These are phyloP conservation scores for Clonostachys sp. DNA, from an alignment of 2,329 filamentous ascomycete genomes.

Conservation along the genomic window DNA sequence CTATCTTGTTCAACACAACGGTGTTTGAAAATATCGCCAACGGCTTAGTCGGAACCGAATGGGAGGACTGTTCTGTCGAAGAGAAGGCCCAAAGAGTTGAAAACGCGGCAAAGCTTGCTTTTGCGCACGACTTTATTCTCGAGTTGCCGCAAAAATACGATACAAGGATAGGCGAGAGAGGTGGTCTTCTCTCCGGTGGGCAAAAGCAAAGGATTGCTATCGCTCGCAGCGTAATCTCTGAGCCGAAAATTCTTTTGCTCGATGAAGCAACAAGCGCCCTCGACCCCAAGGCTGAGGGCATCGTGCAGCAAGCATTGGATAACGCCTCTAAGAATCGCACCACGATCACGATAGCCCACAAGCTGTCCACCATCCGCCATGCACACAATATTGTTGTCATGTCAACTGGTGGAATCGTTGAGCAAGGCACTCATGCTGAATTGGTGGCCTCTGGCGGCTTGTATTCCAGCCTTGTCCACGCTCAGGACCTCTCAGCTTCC, in stretches of 20 bases:
- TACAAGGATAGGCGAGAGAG: constrained; percentile 57
- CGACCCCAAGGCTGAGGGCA: constrained; percentile 25
- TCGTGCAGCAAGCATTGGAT: constrained; percentile 46
- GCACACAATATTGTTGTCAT: constrained; percentile 59
- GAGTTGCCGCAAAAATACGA: constrained; percentile 40
- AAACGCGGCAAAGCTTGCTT: constrained; percentile 41
- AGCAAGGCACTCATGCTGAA: constrained; percentile 30
- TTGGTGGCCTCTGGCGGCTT: constrained; percentile 5
- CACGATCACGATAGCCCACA: constrained; percentile 57
- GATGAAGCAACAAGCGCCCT: constrained; percentile 58
- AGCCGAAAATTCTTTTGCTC: constrained; percentile 47
- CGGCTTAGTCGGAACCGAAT: constrained; percentile 36
- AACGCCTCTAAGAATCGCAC: constrained; percentile 47
- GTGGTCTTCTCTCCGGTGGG: constrained; percentile 58
- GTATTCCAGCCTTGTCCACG: constrained; percentile 10
- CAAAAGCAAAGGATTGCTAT: constrained; percentile 63
- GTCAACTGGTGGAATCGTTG: constrained; percentile 45
- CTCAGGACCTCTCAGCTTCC: constrained; percentile 7
- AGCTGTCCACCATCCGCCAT: constrained; percentile 46
- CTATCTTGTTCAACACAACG: constrained; percentile 34
- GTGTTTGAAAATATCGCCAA: constrained; percentile 52
- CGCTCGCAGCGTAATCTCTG: constrained; percentile 22
- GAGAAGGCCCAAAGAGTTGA: constrained; percentile 35
- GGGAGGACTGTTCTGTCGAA: constrained; percentile 29
- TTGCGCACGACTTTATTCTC: constrained; percentile 44